Base-by-base conservation (phyloP, 1,284 basidiomycete genomes). In the Rhodotorula sp. region DNA sequence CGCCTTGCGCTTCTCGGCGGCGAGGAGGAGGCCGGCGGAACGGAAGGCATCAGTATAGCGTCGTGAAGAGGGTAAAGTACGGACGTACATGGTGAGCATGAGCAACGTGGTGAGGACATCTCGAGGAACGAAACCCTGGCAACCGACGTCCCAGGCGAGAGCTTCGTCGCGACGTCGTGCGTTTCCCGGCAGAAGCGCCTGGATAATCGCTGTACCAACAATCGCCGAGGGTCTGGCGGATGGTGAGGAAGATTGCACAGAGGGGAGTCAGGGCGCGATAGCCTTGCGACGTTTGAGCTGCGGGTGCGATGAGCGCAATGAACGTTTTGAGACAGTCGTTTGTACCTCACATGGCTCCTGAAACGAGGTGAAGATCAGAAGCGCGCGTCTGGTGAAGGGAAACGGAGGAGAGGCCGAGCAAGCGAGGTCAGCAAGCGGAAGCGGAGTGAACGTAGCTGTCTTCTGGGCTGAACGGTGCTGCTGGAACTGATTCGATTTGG, bases 221-320 rank as follows among this genome's bases (percentile, higher is more conserved):
- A 81, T 80, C 10, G 8, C 68, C 68, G 1, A 70, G 53, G 36
- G 66, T 34, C 24, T 70, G 68, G 2, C 52, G 87, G 52, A 87
- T 77, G 67, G 84, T 85, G 74, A 86, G 88, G 52, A 89, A 79
- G 24, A 87, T 80, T 71, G 87, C 89, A 24, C 88, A 84, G 29
- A 86, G 78, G 2, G 88, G 87, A 8, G 82, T 82, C 64, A 90
- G 83, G 20, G 84, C 82, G 1, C 81, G 22, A 90, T 79, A 49
- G 86, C 81, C 53, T 90, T 82, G 1, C 87, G n/a, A n/a, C n/a
- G n/a, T n/a, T n/a, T n/a, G 19, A 44, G 39, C 39, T 10, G 19
- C 9, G 5, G 3, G 39, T 10, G 11, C 22, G 48, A n/a, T 29
- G 11, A 27, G 49, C 49, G 49, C 11, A n/a, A 1, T 15, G n/a